phyloP scores from a whole-genome alignment of 441 rosid species.

The Mallotus japonicus region DNA sequence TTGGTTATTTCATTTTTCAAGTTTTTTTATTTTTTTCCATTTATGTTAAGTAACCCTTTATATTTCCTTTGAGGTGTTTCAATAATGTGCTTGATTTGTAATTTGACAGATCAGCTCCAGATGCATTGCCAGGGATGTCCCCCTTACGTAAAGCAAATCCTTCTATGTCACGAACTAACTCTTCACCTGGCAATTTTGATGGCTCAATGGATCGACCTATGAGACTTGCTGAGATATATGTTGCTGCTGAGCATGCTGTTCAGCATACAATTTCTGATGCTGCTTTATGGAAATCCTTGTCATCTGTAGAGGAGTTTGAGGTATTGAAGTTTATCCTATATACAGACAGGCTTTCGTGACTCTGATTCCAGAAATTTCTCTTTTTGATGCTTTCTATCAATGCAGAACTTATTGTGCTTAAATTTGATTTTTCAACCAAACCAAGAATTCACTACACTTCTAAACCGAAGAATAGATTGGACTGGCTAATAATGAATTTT shows the following conservation, averaged over 20 bases:
- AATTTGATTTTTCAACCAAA: not conserved
- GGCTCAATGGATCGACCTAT: slow-evolving; percentile 87
- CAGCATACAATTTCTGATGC: slow-evolving; percentile 69
- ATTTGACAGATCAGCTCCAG: slow-evolving; percentile 79
- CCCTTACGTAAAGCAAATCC: slow-evolving; percentile 44
- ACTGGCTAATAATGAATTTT: not conserved
- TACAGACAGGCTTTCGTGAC: not conserved
- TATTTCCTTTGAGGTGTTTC: not conserved
- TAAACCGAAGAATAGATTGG: not conserved
- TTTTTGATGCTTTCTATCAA: not conserved
- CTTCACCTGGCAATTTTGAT: slow-evolving; percentile 84
- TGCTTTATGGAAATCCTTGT: slow-evolving; percentile 64
- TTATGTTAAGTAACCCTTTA: not conserved
- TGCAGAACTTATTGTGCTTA: not conserved
- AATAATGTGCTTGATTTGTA: slow-evolving; percentile 31
- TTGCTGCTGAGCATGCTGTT: slow-evolving; percentile 92
- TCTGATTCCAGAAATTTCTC: not conserved
- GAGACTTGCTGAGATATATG: slow-evolving; percentile 97
- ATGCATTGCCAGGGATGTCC: slow-evolving; percentile 50
- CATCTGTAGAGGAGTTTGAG: slow-evolving; percentile 87
- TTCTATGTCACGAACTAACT: slow-evolving; percentile 72
- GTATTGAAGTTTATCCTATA: slow-evolving; percentile 36
- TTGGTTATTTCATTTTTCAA: not conserved
- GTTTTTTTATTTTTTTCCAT: not conserved
- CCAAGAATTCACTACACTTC: not conserved